Conservation (phyloP, 805 yeast species). For the Saccharomycopsis babjevae region DNA sequence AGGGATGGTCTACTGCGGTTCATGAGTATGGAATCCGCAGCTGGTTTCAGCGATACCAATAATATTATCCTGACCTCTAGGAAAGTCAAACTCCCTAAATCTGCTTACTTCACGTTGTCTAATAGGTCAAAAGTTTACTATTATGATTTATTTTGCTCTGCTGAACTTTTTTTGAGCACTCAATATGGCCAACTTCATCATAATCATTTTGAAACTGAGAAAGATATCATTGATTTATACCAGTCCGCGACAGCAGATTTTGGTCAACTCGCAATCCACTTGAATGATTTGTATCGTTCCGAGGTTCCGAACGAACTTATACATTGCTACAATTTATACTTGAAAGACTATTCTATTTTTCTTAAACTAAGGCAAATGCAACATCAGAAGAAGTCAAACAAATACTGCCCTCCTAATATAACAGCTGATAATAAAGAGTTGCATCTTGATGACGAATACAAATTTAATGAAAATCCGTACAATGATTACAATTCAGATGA, state of each 20-base stretch:
- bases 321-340: slow-evolving; percentile 21
- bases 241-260: slow-evolving; percentile 16
- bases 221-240: slow-evolving; percentile 6
- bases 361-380: slow-evolving; percentile 13
- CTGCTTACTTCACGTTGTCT: slow-evolving; percentile 12
- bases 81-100: slow-evolving; percentile 17
- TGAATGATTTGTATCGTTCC: slow-evolving; percentile 5
- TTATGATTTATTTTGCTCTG: slow-evolving; percentile 32
- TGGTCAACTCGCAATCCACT: slow-evolving; percentile 23
- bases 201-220: slow-evolving; percentile 16
- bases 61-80: no score
- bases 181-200: neutral
- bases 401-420: slow-evolving; percentile 12
- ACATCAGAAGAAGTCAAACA: slow-evolving; percentile 14
- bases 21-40: slow-evolving; percentile 32
- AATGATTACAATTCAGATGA: slow-evolving; percentile 15
- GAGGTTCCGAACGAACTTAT: slow-evolving; percentile 16
- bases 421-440: neutral
- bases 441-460: neutral
- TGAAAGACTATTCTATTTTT: slow-evolving; percentile 28
- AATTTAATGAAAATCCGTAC: slow-evolving; percentile 18
- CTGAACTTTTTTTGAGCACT: slow-evolving; percentile 19
- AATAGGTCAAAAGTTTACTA: slow-evolving; percentile 22
- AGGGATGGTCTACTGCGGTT: slow-evolving; percentile 51
- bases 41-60: neutral